Evolutionary conservation across 139 green algal species (phyloP).

Genomic region (Choricystis sp.): DNA sequence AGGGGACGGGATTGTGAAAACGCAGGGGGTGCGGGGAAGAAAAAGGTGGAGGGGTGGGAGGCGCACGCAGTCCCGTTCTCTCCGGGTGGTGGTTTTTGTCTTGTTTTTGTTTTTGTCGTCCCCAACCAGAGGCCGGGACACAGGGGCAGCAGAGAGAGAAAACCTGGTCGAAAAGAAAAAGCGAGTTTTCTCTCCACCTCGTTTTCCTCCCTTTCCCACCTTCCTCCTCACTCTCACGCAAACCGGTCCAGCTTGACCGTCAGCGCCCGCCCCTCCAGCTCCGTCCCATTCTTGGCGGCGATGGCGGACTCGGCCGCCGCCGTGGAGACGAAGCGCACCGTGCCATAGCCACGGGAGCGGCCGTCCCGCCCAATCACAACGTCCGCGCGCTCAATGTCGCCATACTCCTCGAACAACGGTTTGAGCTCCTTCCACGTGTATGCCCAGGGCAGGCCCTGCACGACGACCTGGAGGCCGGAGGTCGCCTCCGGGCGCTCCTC

Average conservation of each 20-base stretch:
- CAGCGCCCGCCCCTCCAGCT: conserved; percentile 62
- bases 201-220: too few relatives aligned
- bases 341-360: conserved; percentile 71
- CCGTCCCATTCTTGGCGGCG: conserved; percentile 49
- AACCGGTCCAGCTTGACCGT: conserved; percentile 73
- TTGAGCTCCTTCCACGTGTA: conserved; percentile 62
- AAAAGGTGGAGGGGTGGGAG: too few relatives aligned
- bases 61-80: too few relatives aligned
- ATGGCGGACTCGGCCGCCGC: conserved; percentile 60
- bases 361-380: conserved; percentile 59
- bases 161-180: too few relatives aligned
- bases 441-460: conserved; percentile 79
- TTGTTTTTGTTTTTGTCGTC: too few relatives aligned
- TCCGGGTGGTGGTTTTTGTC: too few relatives aligned
- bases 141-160: too few relatives aligned
- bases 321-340: conserved; percentile 51
- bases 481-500: neutral
- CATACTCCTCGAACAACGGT: conserved; percentile 50
- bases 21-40: too few relatives aligned
- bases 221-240: conserved; percentile 34
- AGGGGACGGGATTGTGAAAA: too few relatives aligned
- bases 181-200: too few relatives aligned
- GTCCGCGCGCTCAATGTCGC: conserved; percentile 46
- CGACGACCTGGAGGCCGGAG: conserved; percentile 48
- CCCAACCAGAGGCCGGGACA: too few relatives aligned